Conservation (phyloP, 2,329 filamentous ascomycete genomes). For the Colletotrichum spinosum region DNA sequence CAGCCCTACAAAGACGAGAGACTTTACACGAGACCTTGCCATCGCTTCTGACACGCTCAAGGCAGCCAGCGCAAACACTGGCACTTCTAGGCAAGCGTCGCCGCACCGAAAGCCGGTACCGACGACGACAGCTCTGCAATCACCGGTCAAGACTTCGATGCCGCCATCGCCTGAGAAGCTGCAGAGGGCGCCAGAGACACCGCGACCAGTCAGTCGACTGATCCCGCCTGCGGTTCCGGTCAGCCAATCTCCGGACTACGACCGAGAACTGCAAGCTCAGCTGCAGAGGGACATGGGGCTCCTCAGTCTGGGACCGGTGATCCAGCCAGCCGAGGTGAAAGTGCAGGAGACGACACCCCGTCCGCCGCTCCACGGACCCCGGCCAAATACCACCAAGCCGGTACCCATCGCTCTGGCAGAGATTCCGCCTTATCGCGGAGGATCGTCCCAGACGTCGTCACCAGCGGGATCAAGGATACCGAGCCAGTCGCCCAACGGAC, state of each 20-base stretch:
- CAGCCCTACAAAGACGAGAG: constrained; percentile 64
- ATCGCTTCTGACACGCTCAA: constrained; percentile 66
- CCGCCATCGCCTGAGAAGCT: constrained; percentile 69
- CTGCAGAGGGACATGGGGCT: constrained; percentile 72
- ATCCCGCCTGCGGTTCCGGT: constrained; percentile 57
- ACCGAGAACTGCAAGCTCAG: constrained; percentile 70
- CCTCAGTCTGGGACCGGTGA: constrained; percentile 61
- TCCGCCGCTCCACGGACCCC: constrained; percentile 43
- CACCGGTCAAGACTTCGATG: constrained; percentile 71
- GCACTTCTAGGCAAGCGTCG: constrained; percentile 67
- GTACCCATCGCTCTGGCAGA: constrained; percentile 61
- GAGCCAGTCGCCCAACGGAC: constrained; percentile 38
- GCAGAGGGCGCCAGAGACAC: constrained; percentile 54
- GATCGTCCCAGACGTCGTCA: constrained; percentile 38
- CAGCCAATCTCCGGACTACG: constrained; percentile 69
- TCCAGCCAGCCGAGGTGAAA: constrained; percentile 40
- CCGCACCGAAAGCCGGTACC: constrained; percentile 69
- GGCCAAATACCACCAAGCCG: constrained; percentile 50
- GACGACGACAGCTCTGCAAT: constrained; percentile 48
- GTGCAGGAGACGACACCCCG: constrained; percentile 35
- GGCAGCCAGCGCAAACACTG: constrained; percentile 55
- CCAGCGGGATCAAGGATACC: constrained; percentile 42
- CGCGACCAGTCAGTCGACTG: constrained; percentile 57
- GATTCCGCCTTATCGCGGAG: constrained; percentile 66
- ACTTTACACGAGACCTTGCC: constrained; percentile 56